Evolutionary conservation across 164 flowering plant species (phyloP), one percentile per base, ranked within the genome.

Genomic region (Vitis cinerea): DNA sequence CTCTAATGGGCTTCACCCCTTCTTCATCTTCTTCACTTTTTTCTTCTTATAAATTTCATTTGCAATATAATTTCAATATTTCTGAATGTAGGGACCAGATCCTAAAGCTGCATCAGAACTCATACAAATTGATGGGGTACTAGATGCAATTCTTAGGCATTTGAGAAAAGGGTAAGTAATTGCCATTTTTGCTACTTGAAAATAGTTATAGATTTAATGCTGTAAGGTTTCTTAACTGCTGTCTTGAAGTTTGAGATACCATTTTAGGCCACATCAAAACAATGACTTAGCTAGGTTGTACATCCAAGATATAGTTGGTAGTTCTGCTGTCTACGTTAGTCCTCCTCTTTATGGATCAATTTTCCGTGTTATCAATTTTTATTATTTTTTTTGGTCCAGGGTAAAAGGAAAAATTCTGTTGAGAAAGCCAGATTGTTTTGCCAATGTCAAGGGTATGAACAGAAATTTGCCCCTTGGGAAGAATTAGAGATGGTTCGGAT

Each of bases 71-170:
- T 55, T 59, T 69, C 63, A 52, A 59, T 48, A 9, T 68, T 61
- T 62, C 57, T 77, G 48, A 9, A 66, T 83, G 76, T 70, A 95
- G 99, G 99, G 99, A 65, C 98, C 99, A 66, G 87, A 87, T 75
- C 79, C 90, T 47, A 87, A 73, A 81, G 97, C 97, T 79, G 91
- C 97, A 44, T 81, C 87, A 50, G 93, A 90, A 60, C 94, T 95
- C 54, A 84, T 95, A 47, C 87, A 71, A 78, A 82, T 87, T 63
- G 89, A 88, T 72, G 97, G 99, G 37, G 90, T 90, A 56, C 72
- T 89, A 67, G 92, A 90, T 81, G 90, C 94, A 66, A 81, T 95
- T 66, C 65, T 88, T 72, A 87, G 87, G 51, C 98, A 95, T 74
- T 77, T 93, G 74, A 84, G 68, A 73, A 93, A 79, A 81, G 85